Percentiles rank a stretch among this genome's conserved stretches.
phyloP scores from a whole-genome alignment of 2,329 filamentous ascomycete species.

The Aspergillus sp. region DNA sequence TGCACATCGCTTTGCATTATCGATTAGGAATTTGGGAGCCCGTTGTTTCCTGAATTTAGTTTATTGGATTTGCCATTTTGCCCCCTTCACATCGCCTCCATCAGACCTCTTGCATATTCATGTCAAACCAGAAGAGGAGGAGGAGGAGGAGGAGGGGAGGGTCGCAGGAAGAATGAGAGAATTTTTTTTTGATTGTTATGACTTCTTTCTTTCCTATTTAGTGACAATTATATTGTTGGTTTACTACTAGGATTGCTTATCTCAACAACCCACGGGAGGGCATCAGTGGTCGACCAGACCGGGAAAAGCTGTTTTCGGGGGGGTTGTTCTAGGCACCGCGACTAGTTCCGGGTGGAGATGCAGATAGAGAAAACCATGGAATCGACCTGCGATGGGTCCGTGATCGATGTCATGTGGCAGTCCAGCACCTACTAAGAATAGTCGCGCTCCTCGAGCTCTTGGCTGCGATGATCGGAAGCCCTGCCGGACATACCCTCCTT shows the following conservation, averaged over 20 bases:
- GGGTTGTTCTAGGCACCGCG: slow-evolving; percentile 12
- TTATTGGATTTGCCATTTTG: background rate
- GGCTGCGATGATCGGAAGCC: slow-evolving; percentile 8
- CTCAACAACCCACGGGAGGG: background rate
- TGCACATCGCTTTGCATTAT: background rate
- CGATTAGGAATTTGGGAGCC: background rate
- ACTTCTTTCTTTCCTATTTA: background rate
- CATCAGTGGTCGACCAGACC: background rate
- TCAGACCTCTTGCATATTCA: no score
- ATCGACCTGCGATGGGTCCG: slow-evolving; percentile 12
- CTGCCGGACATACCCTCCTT: slow-evolving; percentile 3
- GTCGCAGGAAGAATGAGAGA: background rate
- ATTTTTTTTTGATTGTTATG: background rate
- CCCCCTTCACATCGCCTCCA: background rate
- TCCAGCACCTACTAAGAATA: slow-evolving; percentile 14
- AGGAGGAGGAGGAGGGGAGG: background rate
- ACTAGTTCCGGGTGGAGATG: slow-evolving; percentile 10
- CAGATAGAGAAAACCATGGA: slow-evolving; percentile 13
- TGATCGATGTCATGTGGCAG: slow-evolving; percentile 19
- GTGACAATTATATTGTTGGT: background rate
- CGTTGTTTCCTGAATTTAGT: background rate
- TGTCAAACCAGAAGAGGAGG: no score
- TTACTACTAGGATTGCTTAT: background rate
- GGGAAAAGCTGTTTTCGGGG: slow-evolving; percentile 8
- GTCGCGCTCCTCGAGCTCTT: background rate